Evolutionary conservation across 306 rosid species (phyloP).

Genomic region (Inga leiocalycina): DNA sequence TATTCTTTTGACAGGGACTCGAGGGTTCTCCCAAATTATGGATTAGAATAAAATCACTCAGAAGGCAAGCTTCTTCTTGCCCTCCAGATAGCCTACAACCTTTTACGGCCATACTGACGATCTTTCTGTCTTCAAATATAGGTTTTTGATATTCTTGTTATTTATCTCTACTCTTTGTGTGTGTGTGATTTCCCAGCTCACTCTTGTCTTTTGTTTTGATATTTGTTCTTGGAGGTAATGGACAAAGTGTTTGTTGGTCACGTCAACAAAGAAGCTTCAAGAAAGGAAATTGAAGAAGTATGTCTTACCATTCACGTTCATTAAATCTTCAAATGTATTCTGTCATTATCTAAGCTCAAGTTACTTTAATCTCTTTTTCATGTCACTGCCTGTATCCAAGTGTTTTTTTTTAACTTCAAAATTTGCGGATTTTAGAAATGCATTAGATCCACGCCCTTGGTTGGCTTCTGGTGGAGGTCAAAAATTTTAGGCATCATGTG

Average conservation of each 20-base stretch:
- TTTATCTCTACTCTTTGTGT: background rate
- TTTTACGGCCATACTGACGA: background rate
- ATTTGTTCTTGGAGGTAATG: conserved; percentile 46
- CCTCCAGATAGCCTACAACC: background rate
- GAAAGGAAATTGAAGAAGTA: conserved; percentile 83
- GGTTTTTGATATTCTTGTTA: background rate
- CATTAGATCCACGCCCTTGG: conserved; percentile 20
- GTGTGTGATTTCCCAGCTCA: background rate
- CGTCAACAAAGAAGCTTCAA: conserved; percentile 61
- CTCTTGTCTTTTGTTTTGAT: conserved; percentile 34
- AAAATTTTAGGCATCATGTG: conserved; percentile 18
- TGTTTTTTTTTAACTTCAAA: conserved; percentile 26
- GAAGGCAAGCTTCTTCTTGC: conserved; percentile 5
- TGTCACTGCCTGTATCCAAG: conserved; percentile 21
- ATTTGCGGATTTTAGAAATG: conserved; percentile 28
- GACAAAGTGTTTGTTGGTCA: conserved; percentile 72
- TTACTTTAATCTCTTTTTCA: conserved; percentile 21
- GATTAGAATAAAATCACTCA: background rate
- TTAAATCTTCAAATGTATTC: conserved; percentile 32
- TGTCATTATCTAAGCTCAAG: conserved; percentile 31
- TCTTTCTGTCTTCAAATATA: conserved; percentile 21
- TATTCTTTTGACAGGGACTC: conserved; percentile 1
- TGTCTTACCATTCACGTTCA: conserved; percentile 32
- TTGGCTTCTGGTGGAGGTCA: conserved; percentile 22
- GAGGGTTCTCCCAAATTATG: conserved; percentile 3